Evolutionary conservation across 2,329 filamentous ascomycete genomes (phyloP).

Genomic region (Colletotrichum tabaci): DNA sequence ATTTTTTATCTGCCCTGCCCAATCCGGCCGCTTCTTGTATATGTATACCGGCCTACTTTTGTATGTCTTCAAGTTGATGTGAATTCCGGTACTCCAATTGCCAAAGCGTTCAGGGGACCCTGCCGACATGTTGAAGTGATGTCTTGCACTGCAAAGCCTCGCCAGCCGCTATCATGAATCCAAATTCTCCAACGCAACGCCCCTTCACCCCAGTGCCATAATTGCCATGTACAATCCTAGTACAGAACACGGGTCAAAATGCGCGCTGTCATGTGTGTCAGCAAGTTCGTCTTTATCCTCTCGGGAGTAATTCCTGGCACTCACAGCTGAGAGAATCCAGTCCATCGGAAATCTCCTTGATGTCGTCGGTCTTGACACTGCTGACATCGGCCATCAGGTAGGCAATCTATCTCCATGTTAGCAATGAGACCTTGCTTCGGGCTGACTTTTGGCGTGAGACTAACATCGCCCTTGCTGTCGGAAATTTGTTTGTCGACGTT

Average conservation of each 20-base stretch:
- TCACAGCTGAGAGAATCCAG: conserved; percentile 86
- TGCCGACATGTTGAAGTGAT: conserved; percentile 39
- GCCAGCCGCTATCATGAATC: conserved; percentile 17
- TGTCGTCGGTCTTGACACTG: conserved; percentile 83
- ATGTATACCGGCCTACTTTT: conserved; percentile 3
- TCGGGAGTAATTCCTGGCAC: conserved; percentile 50
- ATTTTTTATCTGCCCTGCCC: not conserved
- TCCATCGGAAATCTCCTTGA: conserved; percentile 87
- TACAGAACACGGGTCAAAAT: conserved; percentile 65
- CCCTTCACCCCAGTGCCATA: conserved; percentile 26
- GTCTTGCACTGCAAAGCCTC: conserved; percentile 13
- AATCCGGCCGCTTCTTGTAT: not conserved
- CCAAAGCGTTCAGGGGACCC: conserved; percentile 18
- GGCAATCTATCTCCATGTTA: conserved; percentile 71
- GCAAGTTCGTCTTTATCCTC: not conserved
- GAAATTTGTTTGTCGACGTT: conserved; percentile 99
- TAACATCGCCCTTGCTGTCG: conserved; percentile 90
- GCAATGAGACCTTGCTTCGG: not conserved
- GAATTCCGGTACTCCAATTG: conserved; percentile 30
- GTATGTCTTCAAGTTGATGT: conserved; percentile 39
- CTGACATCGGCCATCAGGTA: conserved; percentile 99
- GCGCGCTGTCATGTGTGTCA: conserved; percentile 52
- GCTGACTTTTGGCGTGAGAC: conserved; percentile 45
- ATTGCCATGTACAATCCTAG: conserved; percentile 46
- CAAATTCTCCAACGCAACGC: conserved; percentile 21